A percentile compares a stretch with the other conserved stretches of the same genome.
Conservation (phyloP, 805 yeast species). For the Dipodascus albidus region DNA sequence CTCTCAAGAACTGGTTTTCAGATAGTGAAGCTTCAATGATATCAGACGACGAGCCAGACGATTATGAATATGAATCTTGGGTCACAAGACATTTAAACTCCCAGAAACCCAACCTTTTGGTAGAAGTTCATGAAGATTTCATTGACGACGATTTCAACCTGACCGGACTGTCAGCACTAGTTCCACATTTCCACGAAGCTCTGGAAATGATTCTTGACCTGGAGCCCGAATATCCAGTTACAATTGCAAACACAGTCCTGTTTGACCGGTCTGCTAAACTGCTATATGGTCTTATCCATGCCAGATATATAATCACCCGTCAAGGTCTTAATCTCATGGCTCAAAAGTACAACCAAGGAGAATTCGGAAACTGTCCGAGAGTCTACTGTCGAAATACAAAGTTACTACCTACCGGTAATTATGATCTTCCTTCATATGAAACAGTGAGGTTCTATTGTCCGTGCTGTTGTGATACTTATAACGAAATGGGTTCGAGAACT, state of each 20-base stretch:
- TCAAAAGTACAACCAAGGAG: slow-evolving; percentile 79
- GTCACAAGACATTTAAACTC: slow-evolving; percentile 66
- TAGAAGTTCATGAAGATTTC: slow-evolving; percentile 83
- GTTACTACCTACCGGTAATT: slow-evolving; percentile 80
- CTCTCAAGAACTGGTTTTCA: not conserved
- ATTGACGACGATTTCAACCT: slow-evolving; percentile 95
- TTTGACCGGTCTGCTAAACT: slow-evolving; percentile 87
- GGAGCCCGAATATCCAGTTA: slow-evolving; percentile 48
- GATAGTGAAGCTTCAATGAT: not conserved
- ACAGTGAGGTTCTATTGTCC: slow-evolving; percentile 92
- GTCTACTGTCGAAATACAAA: slow-evolving; percentile 84
- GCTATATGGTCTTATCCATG: slow-evolving; percentile 88
- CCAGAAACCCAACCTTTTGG: slow-evolving; percentile 83
- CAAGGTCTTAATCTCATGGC: slow-evolving; percentile 80
- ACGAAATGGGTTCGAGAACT: slow-evolving; percentile 80
- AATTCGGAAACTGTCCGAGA: slow-evolving; percentile 88
- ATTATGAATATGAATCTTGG: slow-evolving; percentile 57
- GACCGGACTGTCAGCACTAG: slow-evolving; percentile 76
- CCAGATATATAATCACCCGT: slow-evolving; percentile 77
- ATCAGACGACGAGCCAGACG: slow-evolving; percentile 9
- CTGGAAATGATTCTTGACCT: slow-evolving; percentile 81
- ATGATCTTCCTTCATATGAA: slow-evolving; percentile 83
- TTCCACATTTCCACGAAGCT: slow-evolving; percentile 87
- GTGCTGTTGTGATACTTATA: slow-evolving; percentile 80
- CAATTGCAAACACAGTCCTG: slow-evolving; percentile 57